Evolutionary conservation across 768 basidiomycete species (phyloP).

Genomic region (Serendipita vermifera): DNA sequence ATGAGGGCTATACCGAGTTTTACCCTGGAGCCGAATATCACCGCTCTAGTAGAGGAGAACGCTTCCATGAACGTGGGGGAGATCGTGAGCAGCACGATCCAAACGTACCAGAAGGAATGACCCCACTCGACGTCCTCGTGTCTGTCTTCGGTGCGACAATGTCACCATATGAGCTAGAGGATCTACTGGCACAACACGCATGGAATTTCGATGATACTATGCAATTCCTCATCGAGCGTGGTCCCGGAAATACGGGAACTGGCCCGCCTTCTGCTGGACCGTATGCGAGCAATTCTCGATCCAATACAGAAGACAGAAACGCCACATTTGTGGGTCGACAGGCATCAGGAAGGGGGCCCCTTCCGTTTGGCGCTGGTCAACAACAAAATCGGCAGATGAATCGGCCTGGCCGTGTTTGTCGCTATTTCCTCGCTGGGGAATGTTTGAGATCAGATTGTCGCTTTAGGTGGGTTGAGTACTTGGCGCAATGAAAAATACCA

Average conservation of each 20-base stretch:
- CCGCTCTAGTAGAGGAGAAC: neutral
- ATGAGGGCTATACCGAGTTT: neutral
- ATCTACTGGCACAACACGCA: slow-evolving; percentile 72
- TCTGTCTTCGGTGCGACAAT: slow-evolving; percentile 89
- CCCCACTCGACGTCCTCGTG: slow-evolving; percentile 89
- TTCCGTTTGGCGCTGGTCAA: slow-evolving; percentile 13
- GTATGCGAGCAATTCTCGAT: neutral
- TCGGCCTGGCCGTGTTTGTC: slow-evolving; percentile 52
- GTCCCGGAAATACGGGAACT: slow-evolving; percentile 14
- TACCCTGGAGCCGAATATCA: neutral
- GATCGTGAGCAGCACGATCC: slow-evolving; percentile 41
- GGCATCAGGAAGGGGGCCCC: slow-evolving; percentile 20
- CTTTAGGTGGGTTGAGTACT: slow-evolving; percentile 89
- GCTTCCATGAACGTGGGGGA: slow-evolving; percentile 13
- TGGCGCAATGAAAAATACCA: too few relatives aligned
- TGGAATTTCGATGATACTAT: slow-evolving; percentile 96
- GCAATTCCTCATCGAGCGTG: slow-evolving; percentile 81
- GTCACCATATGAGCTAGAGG: slow-evolving; percentile 83
- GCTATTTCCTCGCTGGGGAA: slow-evolving; percentile 94
- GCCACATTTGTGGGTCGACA: slow-evolving; percentile 30
- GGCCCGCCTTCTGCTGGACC: neutral
- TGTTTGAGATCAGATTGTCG: slow-evolving; percentile 93
- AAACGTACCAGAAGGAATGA: slow-evolving; percentile 82
- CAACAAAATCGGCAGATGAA: slow-evolving; percentile 10
- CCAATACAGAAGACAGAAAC: slow-evolving; percentile 1